Evolutionary conservation across 2,329 filamentous ascomycete genomes (phyloP), one percentile per base, ranked within the genome.

Genomic region (Chrysoporthe austroafricana): DNA sequence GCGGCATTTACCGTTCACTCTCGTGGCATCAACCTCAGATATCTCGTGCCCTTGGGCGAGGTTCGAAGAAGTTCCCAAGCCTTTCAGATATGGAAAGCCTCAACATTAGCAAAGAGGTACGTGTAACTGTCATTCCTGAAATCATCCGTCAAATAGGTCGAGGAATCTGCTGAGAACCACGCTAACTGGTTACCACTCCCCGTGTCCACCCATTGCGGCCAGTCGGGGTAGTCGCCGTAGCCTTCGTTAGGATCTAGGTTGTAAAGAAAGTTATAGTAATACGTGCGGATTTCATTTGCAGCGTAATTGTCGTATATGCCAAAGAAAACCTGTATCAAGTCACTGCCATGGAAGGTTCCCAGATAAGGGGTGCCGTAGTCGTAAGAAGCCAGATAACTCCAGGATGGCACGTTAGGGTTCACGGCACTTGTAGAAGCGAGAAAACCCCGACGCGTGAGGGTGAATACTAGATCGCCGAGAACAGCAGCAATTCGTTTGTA

Each of bases 401-500:
- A 96, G 1, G 82, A 80, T 0, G 88, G 88, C 0, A 93, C 86
- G 43, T 77, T 72, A 0, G 89, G 88, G 70, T 88, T 83, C 14
- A 80, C 78, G 1, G 78, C 64, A 0, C 76, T 73, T 1, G 86
- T 77, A 0, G 74, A 67, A 14, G 82, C 74, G 32, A 96, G 84
- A 76, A 92, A 89, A 5, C 84, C 69, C 18, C 92, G 88, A 1
- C 92, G 87, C 0, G 88, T 86, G 0, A 96, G 82, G 0, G 90
- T 94, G 78, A 96, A 95, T 1, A 86, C 86, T 0, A 93, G 73
- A 74, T 96, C 92, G 16, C 92, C 92, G 0, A 94, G 80, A 39
- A 95, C 86, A 46, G 92, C 91, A 1, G 91, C 88, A 0, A 93
- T 80, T 16, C 91, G 90, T 78, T 94, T 95, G 83, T 88, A 94